Percentiles rank a stretch among this genome's conserved stretches.
These are phyloP conservation scores for Setomelanomma holmii DNA, from an alignment of 2,329 filamentous ascomycete species.

Conservation along the genomic window DNA sequence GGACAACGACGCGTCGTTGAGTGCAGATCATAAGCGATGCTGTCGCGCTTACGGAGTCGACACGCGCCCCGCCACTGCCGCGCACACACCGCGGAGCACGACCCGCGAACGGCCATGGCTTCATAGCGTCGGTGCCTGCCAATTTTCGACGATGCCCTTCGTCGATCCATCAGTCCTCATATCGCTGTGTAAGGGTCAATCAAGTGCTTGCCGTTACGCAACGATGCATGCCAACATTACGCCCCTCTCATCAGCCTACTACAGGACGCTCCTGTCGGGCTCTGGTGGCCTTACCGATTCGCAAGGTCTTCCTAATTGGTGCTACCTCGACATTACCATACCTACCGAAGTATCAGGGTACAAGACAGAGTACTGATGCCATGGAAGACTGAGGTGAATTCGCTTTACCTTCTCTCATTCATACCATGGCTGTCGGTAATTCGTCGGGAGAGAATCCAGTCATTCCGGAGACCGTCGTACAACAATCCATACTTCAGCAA, in stretches of 20 bases:
- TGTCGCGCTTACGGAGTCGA: too few species aligned
- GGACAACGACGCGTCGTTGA: too few species aligned
- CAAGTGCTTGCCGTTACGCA: background rate
- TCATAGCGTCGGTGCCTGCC: too few species aligned
- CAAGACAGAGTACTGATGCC: background rate
- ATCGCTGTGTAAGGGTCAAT: background rate
- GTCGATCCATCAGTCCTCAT: too few species aligned
- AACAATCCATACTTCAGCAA: conserved; percentile 40
- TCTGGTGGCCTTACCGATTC: background rate
- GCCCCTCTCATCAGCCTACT: background rate
- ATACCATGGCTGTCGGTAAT: background rate
- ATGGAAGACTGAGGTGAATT: background rate
- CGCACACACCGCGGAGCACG: too few species aligned
- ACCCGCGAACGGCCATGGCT: too few species aligned
- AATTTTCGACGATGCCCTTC: too few species aligned
- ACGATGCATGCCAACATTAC: background rate
- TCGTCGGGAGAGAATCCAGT: conserved; percentile 14
- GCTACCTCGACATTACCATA: background rate
- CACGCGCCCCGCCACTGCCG: too few species aligned
- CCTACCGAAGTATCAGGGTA: background rate
- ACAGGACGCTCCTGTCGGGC: background rate
- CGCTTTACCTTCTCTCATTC: background rate
- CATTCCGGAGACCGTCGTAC: conserved; percentile 19
- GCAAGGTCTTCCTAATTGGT: conserved; percentile 2
- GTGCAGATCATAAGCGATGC: too few species aligned